These are phyloP conservation scores for Colletotrichum liriopes DNA, from an alignment of 2,329 filamentous ascomycete species.

Conservation along the genomic window DNA sequence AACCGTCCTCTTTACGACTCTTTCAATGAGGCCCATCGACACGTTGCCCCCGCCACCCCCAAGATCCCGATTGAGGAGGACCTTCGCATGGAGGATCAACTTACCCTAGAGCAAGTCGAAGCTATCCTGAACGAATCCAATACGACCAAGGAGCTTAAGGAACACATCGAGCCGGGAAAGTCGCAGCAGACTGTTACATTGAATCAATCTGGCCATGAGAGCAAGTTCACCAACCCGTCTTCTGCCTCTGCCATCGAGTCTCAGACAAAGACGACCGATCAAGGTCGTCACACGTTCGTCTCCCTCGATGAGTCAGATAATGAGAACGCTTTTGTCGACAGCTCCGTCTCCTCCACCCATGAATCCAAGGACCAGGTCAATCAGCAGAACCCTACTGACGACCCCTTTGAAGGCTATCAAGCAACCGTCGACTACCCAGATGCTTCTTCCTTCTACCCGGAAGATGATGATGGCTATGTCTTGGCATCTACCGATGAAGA, in stretches of 20 bases:
- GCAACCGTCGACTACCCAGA: conserved; percentile 15
- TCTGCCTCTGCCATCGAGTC: conserved; percentile 7
- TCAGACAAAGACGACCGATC: conserved; percentile 10
- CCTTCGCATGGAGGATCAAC: not conserved
- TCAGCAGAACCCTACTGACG: not conserved
- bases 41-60: conserved; percentile 31
- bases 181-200: not conserved
- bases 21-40: conserved; percentile 39
- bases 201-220: not conserved
- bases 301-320: conserved; percentile 19
- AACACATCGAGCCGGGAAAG: not conserved
- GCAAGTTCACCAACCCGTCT: conserved; percentile 4
- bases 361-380: not conserved
- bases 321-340: conserved; percentile 31
- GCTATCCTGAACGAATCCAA: conserved; percentile 19
- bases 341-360: conserved; percentile 5
- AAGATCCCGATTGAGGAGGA: conserved; percentile 21
- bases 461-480: conserved; percentile 18
- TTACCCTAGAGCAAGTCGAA: conserved; percentile 36
- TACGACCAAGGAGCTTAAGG: not conserved
- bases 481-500: not conserved
- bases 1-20: conserved; percentile 39
- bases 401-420: conserved; percentile 18
- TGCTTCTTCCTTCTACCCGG: conserved; percentile 38
- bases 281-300: not conserved